Evolutionary conservation across 2,329 filamentous ascomycete species (phyloP).

Genomic region (Colletotrichum somersetense): DNA sequence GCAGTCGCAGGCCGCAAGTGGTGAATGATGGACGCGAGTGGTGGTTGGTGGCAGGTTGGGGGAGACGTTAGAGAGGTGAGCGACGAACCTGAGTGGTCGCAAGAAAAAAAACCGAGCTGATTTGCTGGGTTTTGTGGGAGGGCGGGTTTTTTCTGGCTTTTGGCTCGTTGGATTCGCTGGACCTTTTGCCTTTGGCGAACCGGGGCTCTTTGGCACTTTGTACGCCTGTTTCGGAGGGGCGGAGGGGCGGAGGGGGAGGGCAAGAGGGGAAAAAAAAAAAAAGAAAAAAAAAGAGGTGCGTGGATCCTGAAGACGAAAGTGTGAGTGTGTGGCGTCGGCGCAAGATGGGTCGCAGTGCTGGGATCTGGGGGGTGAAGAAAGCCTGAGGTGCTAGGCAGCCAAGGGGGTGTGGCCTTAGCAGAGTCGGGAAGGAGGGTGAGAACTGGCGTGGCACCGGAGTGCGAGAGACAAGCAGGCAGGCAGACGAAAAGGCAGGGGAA

Average conservation of each 20-base stretch:
- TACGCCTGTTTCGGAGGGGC: slow-evolving; percentile 39
- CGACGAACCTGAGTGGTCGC: slow-evolving; percentile 44
- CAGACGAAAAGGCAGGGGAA: background rate
- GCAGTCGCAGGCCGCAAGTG: slow-evolving; percentile 12
- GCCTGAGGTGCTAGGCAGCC: slow-evolving; percentile 21
- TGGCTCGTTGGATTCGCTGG: slow-evolving; percentile 41
- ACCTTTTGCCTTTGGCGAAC: slow-evolving; percentile 31
- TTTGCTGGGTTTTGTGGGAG: slow-evolving; percentile 43
- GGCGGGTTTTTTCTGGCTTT: slow-evolving; percentile 43
- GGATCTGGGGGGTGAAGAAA: slow-evolving; percentile 28
- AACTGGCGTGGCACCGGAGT: slow-evolving; percentile 19
- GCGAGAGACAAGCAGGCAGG: background rate
- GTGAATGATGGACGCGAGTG: slow-evolving; percentile 34
- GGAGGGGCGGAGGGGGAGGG: background rate
- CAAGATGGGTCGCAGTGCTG: slow-evolving; percentile 34
- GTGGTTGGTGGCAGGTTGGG: slow-evolving; percentile 44
- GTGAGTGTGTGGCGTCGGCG: slow-evolving; percentile 37
- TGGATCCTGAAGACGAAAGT: slow-evolving; percentile 26
- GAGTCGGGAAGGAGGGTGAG: slow-evolving; percentile 1
- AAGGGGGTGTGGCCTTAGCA: slow-evolving; percentile 20
- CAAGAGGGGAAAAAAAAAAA: slow-evolving; percentile 17
- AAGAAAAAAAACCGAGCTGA: slow-evolving; percentile 45
- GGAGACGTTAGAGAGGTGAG: slow-evolving; percentile 46
- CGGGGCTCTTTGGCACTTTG: slow-evolving; percentile 37
- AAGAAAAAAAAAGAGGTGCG: slow-evolving; percentile 30